Percentiles rank a stretch among this genome's conserved stretches.
Conservation (phyloP, 2,329 filamentous ascomycete genomes). For the Didymella keratinophila region DNA sequence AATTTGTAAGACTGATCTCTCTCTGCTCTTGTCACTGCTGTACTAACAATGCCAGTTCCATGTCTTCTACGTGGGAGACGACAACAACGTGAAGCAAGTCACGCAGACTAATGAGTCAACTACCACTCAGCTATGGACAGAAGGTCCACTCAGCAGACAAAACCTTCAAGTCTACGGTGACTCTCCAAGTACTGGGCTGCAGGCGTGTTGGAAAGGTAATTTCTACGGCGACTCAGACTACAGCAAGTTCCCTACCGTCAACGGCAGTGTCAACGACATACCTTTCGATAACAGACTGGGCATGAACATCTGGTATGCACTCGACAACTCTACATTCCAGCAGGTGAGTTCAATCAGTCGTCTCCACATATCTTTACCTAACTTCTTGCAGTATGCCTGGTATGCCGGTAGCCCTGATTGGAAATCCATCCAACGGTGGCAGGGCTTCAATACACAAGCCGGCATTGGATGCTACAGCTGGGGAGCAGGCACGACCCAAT, state of each 20-base stretch:
- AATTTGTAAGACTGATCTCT: conserved; percentile 41
- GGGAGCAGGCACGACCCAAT: conserved; percentile 52
- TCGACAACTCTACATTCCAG: conserved; percentile 51
- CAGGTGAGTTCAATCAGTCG: conserved; percentile 11
- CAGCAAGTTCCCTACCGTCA: conserved; percentile 46
- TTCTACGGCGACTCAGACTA: conserved; percentile 53
- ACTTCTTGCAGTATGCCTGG: conserved; percentile 48
- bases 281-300: conserved; percentile 43
- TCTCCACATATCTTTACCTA: too few species aligned
- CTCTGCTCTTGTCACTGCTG: neutral
- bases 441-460: conserved; percentile 53
- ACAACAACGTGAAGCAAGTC: conserved; percentile 52
- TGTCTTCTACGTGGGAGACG: conserved; percentile 53
- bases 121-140: conserved; percentile 49
- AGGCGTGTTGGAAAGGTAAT: conserved; percentile 81
- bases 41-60: conserved; percentile 40
- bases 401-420: conserved; percentile 49
- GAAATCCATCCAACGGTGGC: conserved; percentile 49
- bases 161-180: conserved; percentile 85
- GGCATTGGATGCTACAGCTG: conserved; percentile 57
- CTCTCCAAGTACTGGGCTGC: conserved; percentile 85
- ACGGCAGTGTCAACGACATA: conserved; percentile 35
- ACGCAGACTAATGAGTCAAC: conserved; percentile 46
- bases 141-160: conserved; percentile 66
- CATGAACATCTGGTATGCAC: conserved; percentile 57